A percentile compares a stretch with the other conserved stretches of the same genome.
These are phyloP conservation scores for Schwanniomyces occidentalis DNA, from an alignment of 805 yeast genomes.

Conservation along the genomic window DNA sequence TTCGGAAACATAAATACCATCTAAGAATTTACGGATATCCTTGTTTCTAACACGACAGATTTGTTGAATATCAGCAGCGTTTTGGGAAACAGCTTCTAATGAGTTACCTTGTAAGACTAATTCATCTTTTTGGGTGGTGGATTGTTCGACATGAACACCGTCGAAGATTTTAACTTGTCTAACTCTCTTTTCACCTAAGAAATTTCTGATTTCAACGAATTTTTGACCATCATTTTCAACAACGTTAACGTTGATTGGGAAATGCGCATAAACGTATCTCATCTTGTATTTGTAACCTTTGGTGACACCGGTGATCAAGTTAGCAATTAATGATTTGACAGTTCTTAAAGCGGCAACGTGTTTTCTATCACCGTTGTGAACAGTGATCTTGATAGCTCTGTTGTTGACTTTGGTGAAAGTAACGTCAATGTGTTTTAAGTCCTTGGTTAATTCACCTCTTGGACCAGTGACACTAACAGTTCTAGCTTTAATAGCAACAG, in stretches of 20 bases:
- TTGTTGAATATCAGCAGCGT: slow-evolving; percentile 98
- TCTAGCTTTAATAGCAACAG: slow-evolving; percentile 90
- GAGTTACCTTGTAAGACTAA: slow-evolving; percentile 92
- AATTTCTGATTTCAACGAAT: slow-evolving; percentile 96
- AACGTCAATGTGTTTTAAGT: slow-evolving; percentile 92
- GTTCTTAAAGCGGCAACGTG: slow-evolving; percentile 99
- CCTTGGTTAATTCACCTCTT: slow-evolving; percentile 91
- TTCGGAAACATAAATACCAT: slow-evolving; percentile 99
- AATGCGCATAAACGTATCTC: slow-evolving; percentile 99
- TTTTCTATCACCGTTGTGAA: slow-evolving; percentile 99
- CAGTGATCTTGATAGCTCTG: slow-evolving; percentile 80
- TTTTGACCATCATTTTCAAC: slow-evolving; percentile 72
- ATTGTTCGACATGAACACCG: slow-evolving; percentile 85
- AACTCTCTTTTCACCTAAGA: slow-evolving; percentile 98
- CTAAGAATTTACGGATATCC: slow-evolving; percentile 99
- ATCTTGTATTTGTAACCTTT: slow-evolving; percentile 99
- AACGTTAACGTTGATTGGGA: slow-evolving; percentile 98
- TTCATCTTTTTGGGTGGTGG: slow-evolving; percentile 91
- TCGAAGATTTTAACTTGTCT: slow-evolving; percentile 83
- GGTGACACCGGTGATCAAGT: slow-evolving; percentile 98
- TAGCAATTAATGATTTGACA: slow-evolving; percentile 90
- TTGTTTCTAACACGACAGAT: slow-evolving; percentile 98
- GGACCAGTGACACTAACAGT: slow-evolving; percentile 90
- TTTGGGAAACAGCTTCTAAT: slow-evolving; percentile 94
- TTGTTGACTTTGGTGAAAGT: slow-evolving; percentile 79